Base-by-base conservation (phyloP, 441 rosid species). In the California macrophylla region DNA sequence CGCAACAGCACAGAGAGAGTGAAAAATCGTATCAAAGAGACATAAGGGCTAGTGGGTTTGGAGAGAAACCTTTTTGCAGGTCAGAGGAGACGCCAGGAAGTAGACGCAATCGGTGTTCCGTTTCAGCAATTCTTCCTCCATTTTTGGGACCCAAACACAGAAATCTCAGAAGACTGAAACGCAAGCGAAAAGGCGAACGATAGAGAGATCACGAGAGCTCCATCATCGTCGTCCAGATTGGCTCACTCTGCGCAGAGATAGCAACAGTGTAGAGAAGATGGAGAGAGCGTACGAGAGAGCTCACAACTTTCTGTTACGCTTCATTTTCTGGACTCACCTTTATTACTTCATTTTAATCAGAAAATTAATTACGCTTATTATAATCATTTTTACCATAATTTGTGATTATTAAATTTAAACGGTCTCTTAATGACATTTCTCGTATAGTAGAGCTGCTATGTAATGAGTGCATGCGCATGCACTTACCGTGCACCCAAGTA, bases 51-150 rank as follows among this genome's bases (percentile, higher is more conserved):
- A 25, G 67, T 42, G 16, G 60, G 64, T 60, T 16, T 23, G 56
- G 12, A 12, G 6, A 54, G 28, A 38, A n/a, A 86, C 89, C 87
- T 85, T 87, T 69, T 82, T 83, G 87, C 91, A 87, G 25, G 87
- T 85, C 69, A 87, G 84, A 72, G 91, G 91, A 69, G 89, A 87
- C 25, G 91, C 91, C 52, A 87, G 67, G 78, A 83, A 85, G 75
- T 82, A 85, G 63, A 87, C 86, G 75, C 91, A 87, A 73, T 87
- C 89, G 30, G 86, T 87, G 79, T 82, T 63, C 21, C 66, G 36
- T n/a, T 63, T 63, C 9, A n/a, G 66, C 38, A 63, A 26, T 4
- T 63, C 66, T n/a, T 63, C 66, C 40, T 63, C 66, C 66, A 63
- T 63, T 13, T 63, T 63, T n/a, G 34, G 10, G 30, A 29, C n/a